A percentile compares a stretch with the other conserved stretches of the same genome.
Conservation (phyloP, 306 rosid species). For the Quercus glauca region DNA sequence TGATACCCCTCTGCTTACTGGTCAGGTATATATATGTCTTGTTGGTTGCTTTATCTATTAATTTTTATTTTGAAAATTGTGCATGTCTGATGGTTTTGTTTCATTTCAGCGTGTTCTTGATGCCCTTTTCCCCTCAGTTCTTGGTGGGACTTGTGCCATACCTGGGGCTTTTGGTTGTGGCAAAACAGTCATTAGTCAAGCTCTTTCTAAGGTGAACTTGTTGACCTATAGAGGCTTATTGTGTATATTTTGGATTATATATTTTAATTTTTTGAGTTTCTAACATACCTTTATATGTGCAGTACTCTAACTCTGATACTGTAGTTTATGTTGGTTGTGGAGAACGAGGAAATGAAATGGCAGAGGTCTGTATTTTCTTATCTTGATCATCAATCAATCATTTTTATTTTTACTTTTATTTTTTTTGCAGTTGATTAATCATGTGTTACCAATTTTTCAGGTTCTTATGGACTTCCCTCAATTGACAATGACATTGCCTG, state of each 20-base stretch:
- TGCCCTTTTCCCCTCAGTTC: conserved; percentile 99
- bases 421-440: conserved; percentile 18
- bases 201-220: conserved; percentile 85
- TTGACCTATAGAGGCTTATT: background rate
- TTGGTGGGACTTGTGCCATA: conserved; percentile 99
- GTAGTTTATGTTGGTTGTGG: conserved; percentile 99
- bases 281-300: conserved; percentile 25
- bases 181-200: conserved; percentile 98
- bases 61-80: conserved; percentile 8
- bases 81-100: conserved; percentile 35
- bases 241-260: background rate
- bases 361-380: conserved; percentile 53
- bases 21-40: conserved; percentile 61
- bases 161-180: conserved; percentile 99
- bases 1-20: conserved; percentile 98
- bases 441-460: conserved; percentile 34
- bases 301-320: conserved; percentile 96
- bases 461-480: conserved; percentile 99
- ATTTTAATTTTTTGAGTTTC: conserved; percentile 3
- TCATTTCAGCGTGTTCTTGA: conserved; percentile 92
- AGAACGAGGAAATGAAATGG: conserved; percentile 99
- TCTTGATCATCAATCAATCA: background rate
- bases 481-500: conserved; percentile 99
- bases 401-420: background rate
- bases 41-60: conserved; percentile 2